A percentile compares a stretch with the other conserved stretches of the same genome.
phyloP scores from a whole-genome alignment of 2,329 filamentous ascomycete species.

The Neofusicoccum kwambonambiense region DNA sequence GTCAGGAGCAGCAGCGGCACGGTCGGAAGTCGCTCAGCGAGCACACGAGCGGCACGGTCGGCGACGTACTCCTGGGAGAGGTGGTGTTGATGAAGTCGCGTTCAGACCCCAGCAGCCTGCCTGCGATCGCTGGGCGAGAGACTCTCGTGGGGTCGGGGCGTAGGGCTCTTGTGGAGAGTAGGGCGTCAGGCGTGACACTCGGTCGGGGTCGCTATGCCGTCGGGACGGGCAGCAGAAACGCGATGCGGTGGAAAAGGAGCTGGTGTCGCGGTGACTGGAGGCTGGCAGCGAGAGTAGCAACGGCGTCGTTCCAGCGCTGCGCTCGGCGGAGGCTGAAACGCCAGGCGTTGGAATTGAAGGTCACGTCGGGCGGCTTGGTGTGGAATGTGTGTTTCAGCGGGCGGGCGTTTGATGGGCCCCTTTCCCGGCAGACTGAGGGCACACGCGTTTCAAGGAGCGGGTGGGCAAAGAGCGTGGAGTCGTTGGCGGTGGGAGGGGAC shows the following conservation, averaged over 20 bases:
- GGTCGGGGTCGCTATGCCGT: neutral
- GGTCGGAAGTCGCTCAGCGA: neutral
- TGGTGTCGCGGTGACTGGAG: neutral
- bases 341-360: constrained; percentile 33
- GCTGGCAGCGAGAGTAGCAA: constrained; percentile 11
- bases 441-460: constrained; percentile 19
- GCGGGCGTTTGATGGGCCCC: constrained; percentile 29
- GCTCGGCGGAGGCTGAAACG: constrained; percentile 31
- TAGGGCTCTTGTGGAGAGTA: neutral
- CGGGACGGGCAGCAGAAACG: neutral
- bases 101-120: constrained; percentile 6
- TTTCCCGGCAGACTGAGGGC: constrained; percentile 21
- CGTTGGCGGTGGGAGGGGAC: constrained; percentile 8
- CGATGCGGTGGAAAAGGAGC: neutral
- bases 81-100: constrained; percentile 10
- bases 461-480: constrained; percentile 19
- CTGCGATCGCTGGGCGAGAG: constrained; percentile 12
- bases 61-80: neutral
- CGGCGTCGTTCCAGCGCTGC: constrained; percentile 11
- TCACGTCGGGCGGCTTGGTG: constrained; percentile 24
- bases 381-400: constrained; percentile 35
- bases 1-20: constrained; percentile 6
- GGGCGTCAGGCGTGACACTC: constrained; percentile 11
- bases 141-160: neutral
- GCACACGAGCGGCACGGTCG: neutral